phyloP scores from a whole-genome alignment of 257 asterid genomes.

The Fraxinus quadrangulata region DNA sequence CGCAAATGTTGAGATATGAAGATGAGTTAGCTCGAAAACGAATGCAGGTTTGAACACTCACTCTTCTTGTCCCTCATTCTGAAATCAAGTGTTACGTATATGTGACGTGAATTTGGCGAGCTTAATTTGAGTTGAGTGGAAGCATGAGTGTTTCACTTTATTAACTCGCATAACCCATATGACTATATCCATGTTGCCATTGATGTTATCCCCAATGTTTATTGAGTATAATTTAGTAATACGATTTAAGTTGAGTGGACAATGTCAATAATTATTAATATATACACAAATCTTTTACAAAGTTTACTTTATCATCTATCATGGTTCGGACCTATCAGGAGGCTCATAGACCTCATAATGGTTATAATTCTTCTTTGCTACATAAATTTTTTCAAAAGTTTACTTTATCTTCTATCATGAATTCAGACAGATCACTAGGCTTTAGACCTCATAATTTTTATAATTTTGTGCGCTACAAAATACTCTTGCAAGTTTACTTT shows the following conservation, averaged over 20 bases:
- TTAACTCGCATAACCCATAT: slow-evolving; percentile 1
- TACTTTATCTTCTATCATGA: background rate
- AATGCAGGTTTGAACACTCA: slow-evolving; percentile 64
- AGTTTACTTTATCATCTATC: background rate
- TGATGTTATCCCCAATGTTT: slow-evolving; percentile 17
- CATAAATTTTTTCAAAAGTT: slow-evolving; percentile 19
- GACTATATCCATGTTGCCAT: slow-evolving; percentile 1
- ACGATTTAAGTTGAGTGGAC: background rate
- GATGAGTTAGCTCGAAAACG: slow-evolving; percentile 92
- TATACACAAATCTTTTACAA: slow-evolving; percentile 17
- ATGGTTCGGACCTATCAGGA: slow-evolving; percentile 29
- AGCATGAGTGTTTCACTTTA: background rate
- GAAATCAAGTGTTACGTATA: slow-evolving; percentile 30
- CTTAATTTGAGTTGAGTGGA: background rate
- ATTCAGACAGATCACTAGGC: slow-evolving; percentile 29
- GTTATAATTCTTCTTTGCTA: no score
- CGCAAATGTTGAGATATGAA: slow-evolving; percentile 83
- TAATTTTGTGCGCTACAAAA: background rate
- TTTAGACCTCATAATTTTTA: no score
- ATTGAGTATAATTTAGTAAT: slow-evolving; percentile 5
- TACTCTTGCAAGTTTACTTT: background rate
- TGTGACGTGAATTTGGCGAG: background rate
- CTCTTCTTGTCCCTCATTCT: slow-evolving; percentile 1
- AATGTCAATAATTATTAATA: background rate
- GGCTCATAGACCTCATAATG: no score